A percentile compares a stretch with the other conserved stretches of the same genome.
phyloP scores from a whole-genome alignment of 2,329 filamentous ascomycete species.

The Plectosphaerella cucumerina region DNA sequence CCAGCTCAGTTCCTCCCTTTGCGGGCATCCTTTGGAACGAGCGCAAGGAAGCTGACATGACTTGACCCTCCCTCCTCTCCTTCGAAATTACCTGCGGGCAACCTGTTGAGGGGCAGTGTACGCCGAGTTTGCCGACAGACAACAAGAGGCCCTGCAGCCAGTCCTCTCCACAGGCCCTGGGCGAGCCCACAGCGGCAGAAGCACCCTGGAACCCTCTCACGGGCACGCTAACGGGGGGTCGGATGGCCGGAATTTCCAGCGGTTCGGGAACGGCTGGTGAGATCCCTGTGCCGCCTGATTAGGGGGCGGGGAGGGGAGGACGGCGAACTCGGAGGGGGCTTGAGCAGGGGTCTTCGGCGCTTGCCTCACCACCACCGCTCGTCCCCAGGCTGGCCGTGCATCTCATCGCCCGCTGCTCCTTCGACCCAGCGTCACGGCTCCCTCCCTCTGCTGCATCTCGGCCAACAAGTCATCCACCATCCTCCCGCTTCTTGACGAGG shows the following conservation, averaged over 20 bases:
- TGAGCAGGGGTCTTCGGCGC: no score
- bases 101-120: background rate
- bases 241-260: constrained; percentile 1
- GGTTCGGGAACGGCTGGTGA: background rate
- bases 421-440: background rate
- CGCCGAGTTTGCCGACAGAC: background rate
- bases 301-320: no score
- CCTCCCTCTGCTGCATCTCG: no score
- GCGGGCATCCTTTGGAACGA: background rate
- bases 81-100: no score
- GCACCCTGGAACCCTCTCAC: background rate
- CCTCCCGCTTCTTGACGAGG: no score
- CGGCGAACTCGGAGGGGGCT: no score
- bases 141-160: background rate
- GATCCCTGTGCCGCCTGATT: background rate
- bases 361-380: no score
- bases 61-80: background rate
- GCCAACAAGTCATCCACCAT: no score
- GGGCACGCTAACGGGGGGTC: background rate
- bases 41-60: background rate
- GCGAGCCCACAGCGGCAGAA: background rate
- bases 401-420: background rate
- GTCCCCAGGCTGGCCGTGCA: background rate
- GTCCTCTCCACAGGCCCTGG: background rate
- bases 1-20: background rate